Conservation (phyloP, 257 asterid species). For the Oldenlandia corymbosa region DNA sequence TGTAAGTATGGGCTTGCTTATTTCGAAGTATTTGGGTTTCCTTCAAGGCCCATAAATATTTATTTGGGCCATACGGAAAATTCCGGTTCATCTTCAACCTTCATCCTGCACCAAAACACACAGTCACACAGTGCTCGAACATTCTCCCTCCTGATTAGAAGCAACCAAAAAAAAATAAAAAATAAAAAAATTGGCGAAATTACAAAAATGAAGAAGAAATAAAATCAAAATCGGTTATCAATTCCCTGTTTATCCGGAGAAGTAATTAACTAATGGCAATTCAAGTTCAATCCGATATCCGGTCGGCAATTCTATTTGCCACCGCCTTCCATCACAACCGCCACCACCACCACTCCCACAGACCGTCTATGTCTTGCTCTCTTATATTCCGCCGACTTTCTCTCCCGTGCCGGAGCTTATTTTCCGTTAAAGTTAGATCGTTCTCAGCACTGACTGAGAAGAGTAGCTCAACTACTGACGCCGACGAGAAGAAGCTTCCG, state of each 20-base stretch:
- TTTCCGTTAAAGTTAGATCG: conserved; percentile 29
- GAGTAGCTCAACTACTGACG: conserved; percentile 7
- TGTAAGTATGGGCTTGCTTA: background rate
- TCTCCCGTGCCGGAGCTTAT: conserved; percentile 19
- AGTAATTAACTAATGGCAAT: background rate
- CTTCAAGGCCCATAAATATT: background rate
- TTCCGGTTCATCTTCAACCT: too few species aligned
- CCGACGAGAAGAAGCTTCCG: conserved; percentile 38
- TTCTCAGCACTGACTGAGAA: conserved; percentile 33
- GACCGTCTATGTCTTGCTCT: conserved; percentile 30
- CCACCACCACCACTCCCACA: conserved; percentile 22
- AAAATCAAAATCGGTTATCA: too few species aligned
- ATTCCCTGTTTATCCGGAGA: background rate
- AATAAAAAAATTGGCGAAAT: too few species aligned
- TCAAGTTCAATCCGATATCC: conserved; percentile 42
- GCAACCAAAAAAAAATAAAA: too few species aligned
- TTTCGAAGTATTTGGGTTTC: background rate
- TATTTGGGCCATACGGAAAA: too few species aligned
- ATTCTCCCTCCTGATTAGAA: too few species aligned
- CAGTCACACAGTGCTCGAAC: too few species aligned
- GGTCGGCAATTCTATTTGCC: conserved; percentile 63
- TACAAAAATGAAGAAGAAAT: too few species aligned
- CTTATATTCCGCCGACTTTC: conserved; percentile 35
- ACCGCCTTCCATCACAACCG: conserved; percentile 42
- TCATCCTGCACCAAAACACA: too few species aligned